Evolutionary conservation across 306 rosid species (phyloP).

Genomic region (Castanea crenata): DNA sequence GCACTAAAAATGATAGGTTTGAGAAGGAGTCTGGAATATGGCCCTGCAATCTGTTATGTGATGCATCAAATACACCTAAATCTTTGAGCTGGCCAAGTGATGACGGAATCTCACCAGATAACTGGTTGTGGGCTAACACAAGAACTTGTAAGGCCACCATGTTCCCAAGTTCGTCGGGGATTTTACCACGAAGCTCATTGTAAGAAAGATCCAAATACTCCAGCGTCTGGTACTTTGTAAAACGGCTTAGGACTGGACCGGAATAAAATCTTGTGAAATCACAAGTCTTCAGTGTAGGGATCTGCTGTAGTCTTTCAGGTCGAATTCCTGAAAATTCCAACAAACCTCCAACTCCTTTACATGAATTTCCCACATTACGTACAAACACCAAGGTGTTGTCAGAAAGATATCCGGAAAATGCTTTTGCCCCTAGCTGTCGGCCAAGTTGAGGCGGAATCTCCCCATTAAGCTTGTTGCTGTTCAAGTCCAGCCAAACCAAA

Average conservation of each 20-base stretch:
- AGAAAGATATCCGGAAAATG: slow-evolving; percentile 77
- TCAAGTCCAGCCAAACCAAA: slow-evolving; percentile 98
- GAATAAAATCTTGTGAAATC: slow-evolving; percentile 87
- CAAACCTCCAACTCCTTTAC: slow-evolving; percentile 96
- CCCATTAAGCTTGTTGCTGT: slow-evolving; percentile 93
- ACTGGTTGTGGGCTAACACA: slow-evolving; percentile 84
- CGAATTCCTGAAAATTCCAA: slow-evolving; percentile 85
- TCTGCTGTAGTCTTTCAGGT: slow-evolving; percentile 78
- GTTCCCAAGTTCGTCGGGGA: slow-evolving; percentile 86
- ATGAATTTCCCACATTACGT: slow-evolving; percentile 82
- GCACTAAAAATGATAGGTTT: slow-evolving; percentile 84
- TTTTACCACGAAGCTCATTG: slow-evolving; percentile 82
- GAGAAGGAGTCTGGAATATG: slow-evolving; percentile 93
- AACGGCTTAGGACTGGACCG: slow-evolving; percentile 81
- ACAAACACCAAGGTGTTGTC: slow-evolving; percentile 93
- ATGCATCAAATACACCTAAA: slow-evolving; percentile 91
- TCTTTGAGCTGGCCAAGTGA: slow-evolving; percentile 81
- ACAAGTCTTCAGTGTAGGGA: slow-evolving; percentile 81
- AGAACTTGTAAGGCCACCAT: slow-evolving; percentile 96
- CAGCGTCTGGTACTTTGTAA: slow-evolving; percentile 86
- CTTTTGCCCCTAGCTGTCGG: slow-evolving; percentile 79
- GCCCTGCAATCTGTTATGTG: slow-evolving; percentile 86
- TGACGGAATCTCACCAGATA: slow-evolving; percentile 89
- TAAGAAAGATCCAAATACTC: slow-evolving; percentile 96
- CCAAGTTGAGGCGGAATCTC: slow-evolving; percentile 94